These are phyloP conservation scores for Salinomyces thailandicus DNA, from an alignment of 2,329 filamentous ascomycete genomes.

Conservation along the genomic window DNA sequence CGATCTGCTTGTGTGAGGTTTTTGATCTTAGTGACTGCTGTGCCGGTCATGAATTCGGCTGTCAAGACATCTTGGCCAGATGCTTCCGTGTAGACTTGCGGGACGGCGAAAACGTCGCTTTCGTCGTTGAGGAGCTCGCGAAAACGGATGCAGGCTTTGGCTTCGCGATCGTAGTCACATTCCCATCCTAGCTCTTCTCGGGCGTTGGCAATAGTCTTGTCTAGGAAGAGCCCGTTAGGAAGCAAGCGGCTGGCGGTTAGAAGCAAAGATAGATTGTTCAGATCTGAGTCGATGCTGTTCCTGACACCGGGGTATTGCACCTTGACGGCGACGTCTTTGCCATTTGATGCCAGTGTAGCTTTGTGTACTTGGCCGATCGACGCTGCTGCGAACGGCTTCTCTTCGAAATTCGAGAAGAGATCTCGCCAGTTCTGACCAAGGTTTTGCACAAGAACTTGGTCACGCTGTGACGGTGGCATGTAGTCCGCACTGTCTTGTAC, in stretches of 20 bases:
- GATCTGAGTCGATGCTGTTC: slow-evolving; percentile 88
- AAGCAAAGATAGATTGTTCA: slow-evolving; percentile 85
- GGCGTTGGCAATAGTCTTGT: slow-evolving; percentile 96
- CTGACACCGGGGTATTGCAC: slow-evolving; percentile 96
- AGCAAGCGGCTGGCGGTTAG: slow-evolving; percentile 82
- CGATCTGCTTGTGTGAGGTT: slow-evolving; percentile 70
- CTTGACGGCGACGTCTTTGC: slow-evolving; percentile 78
- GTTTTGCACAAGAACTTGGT: slow-evolving; percentile 69
- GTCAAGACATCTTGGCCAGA: slow-evolving; percentile 81
- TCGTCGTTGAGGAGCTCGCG: slow-evolving; percentile 66
- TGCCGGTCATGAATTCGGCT: slow-evolving; percentile 81
- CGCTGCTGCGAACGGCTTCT: slow-evolving; percentile 84
- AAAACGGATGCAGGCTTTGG: slow-evolving; percentile 68
- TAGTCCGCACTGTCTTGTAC: slow-evolving; percentile 96
- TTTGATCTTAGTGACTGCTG: slow-evolving; percentile 67
- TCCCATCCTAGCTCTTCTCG: slow-evolving; percentile 90
- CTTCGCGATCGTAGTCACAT: slow-evolving; percentile 88
- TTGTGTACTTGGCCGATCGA: slow-evolving; percentile 95
- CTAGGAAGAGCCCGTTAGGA: slow-evolving; percentile 82
- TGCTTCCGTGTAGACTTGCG: slow-evolving; percentile 65
- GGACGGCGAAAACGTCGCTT: slow-evolving; percentile 64
- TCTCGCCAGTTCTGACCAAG: slow-evolving; percentile 77
- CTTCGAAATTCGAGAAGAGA: slow-evolving; percentile 74
- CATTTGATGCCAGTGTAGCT: slow-evolving; percentile 65
- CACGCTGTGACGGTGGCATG: slow-evolving; percentile 88